Base-by-base conservation (phyloP, 768 basidiomycete species). In the Sporobolomyces phaffii region DNA sequence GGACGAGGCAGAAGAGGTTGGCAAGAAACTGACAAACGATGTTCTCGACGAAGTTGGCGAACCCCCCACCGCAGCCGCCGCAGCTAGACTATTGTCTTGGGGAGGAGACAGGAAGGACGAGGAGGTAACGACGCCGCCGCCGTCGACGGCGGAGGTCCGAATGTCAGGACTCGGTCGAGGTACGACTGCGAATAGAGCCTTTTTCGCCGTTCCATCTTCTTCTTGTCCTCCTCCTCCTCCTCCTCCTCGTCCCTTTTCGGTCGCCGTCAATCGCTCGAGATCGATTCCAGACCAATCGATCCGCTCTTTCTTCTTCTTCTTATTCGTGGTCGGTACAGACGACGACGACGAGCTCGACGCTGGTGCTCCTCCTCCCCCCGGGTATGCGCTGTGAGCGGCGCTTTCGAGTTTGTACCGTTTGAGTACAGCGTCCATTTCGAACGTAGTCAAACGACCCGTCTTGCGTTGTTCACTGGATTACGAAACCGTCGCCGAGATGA, bases 351-450 rank as follows among this genome's bases (percentile, higher is more conserved):
- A n/a, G n/a, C n/a, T n/a, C n/a, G n/a, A n/a, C n/a, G n/a, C n/a
- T n/a, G n/a, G n/a, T n/a, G n/a, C n/a, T n/a, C n/a, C n/a, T n/a
- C n/a, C n/a, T n/a, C n/a, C n/a, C n/a, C n/a, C n/a, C 11, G 18
- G 22, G n/a, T 41, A 29, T 34, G 22, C 26, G 8, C 9, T 22
- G 5, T 65, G 60, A 49, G 24, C 24, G 20, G 31, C 33, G 14
- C 52, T 29, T 38, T 75, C 72, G 5, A 74, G 33, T 10, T 65
- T 67, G 60, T 73, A 74, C 49, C 74, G 73, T 8, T 64, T 44
- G 8, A 75, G 44, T 2, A 75, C 44, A 17, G 60, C 54, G n/a
- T 65, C 65, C 24, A 69, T 72, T 54, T 75, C 74, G 40, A 44
- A 40, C 0, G 52, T 63, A 0, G 69, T 69, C 24, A 75, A 43